Base-by-base conservation (phyloP, 129 eudicot species). In the Centella asiatica region DNA sequence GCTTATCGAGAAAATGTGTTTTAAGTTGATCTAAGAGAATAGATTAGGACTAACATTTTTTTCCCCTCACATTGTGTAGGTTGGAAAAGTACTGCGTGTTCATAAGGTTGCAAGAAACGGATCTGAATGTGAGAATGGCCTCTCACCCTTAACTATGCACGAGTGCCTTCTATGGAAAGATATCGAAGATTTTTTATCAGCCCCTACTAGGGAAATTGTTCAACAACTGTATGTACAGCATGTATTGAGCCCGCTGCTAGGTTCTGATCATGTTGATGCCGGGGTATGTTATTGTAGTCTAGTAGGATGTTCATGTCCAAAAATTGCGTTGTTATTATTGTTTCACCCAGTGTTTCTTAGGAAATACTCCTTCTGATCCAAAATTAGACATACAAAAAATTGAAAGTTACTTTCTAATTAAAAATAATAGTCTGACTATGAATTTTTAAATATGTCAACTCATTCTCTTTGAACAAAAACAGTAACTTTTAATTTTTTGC, bases 1-100 rank as follows among this genome's bases (percentile, higher is more conserved):
- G n/a, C n/a, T n/a, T n/a, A n/a, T n/a, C n/a, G n/a, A n/a, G n/a
- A n/a, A n/a, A n/a, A n/a, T n/a, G n/a, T n/a, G n/a, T n/a, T n/a
- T n/a, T n/a, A n/a, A n/a, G n/a, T n/a, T n/a, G n/a, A n/a, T n/a
- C n/a, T n/a, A n/a, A n/a, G n/a, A n/a, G n/a, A 34, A 3, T 46
- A 46, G 1, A 6, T 46, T 46, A 6, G 51, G 51, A 19, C 9
- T 28, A n/a, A 22, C 27, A 33, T 11, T 8, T 34, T 58, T 14
- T 9, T n/a, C 4, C 12, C 45, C 29, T 31, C 26, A 46, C 31
- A 42, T 44, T 64, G 22, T 67, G 62, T 50, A 92, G 99, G 85
- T 72, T 37, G 96, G 96, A n/a, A 92, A 92, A 75, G 96, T 92
- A 31, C 69, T 92, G 67, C 73, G 99, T 54, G 72, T 92, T 59